Base-by-base conservation (phyloP, 2,329 filamentous ascomycete genomes). In the Diaporthe citrichinensis region DNA sequence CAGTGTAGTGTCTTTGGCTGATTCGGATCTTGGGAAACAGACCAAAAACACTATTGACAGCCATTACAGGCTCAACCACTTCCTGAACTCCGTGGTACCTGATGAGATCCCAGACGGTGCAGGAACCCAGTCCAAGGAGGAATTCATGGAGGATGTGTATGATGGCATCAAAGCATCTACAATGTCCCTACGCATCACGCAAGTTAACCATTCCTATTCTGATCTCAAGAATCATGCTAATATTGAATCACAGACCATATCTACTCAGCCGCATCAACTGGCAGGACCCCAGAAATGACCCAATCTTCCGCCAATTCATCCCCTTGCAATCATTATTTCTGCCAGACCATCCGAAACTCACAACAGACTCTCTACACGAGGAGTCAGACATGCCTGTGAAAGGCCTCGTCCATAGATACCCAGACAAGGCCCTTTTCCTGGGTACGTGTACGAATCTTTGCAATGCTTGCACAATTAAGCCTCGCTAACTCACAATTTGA, bases 381-480 rank as follows among this genome's bases (percentile, higher is more conserved):
- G 83, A 84, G 39, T 82, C 83, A 4, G 90, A 92, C 78, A 89
- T 87, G 9, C 89, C 89, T 0, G 89, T 92, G 2, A 83, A 85
- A 23, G 90, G 90, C 0, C 81, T 93, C 3, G 90, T 93, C 3
- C 91, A 92, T 80, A 86, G 91, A n/a, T 93, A 93, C 80, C 88
- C 88, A 0, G 90, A 92, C 76, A 92, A 91, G 81, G 91, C 88
- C 2, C 81, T 93, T 8, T 92, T 93, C 73, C 83, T 93, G 41
- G 87, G 90, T 92, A 82, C 81, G 86, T 78, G 10, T n/a, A 51
- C 3, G 10, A 51, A 14, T 28, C 12, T 51, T 6, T 31, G 12
- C n/a, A 12, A 5, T 12, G 67, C 14, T 7, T 15, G 10, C 8
- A n/a, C 65, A 14, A n/a, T 3, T 20, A 20, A 51, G 3, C 12